phyloP scores from a whole-genome alignment of 495 filamentous ascomycete genomes.

The Annulohypoxylon bovei region DNA sequence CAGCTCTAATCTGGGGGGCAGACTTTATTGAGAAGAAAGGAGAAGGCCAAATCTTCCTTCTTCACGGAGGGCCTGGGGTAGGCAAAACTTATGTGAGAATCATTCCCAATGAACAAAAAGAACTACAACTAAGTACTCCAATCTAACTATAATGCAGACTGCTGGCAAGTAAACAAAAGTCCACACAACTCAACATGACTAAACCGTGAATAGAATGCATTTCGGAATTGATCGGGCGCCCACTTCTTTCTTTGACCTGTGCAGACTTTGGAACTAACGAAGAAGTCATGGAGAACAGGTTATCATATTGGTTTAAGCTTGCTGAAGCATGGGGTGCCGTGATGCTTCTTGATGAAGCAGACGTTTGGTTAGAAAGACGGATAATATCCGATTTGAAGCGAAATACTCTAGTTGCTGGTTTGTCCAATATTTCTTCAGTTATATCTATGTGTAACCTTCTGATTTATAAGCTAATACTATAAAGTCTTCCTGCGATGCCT shows the following conservation, averaged over 20 bases:
- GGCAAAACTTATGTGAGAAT: slow-evolving; percentile 54
- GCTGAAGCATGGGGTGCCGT: slow-evolving; percentile 36
- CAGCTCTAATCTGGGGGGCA: neutral
- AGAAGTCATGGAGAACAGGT: neutral
- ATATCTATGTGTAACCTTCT: too few relatives aligned
- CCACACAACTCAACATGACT: neutral
- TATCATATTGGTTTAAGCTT: neutral
- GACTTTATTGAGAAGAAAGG: slow-evolving; percentile 61
- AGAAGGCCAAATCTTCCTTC: slow-evolving; percentile 59
- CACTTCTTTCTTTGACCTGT: slow-evolving; percentile 32
- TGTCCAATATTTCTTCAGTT: neutral
- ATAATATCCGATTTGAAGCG: neutral
- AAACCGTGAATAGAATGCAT: slow-evolving; percentile 27
- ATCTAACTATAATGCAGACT: slow-evolving; percentile 32
- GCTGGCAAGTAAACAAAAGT: slow-evolving; percentile 32
- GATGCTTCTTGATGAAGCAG: slow-evolving; percentile 52
- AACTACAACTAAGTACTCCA: neutral
- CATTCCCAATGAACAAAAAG: neutral
- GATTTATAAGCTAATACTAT: neutral
- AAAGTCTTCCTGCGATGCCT: slow-evolving; percentile 62
- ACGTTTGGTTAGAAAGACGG: slow-evolving; percentile 42
- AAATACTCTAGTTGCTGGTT: slow-evolving; percentile 10
- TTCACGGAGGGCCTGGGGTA: slow-evolving; percentile 63
- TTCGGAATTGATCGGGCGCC: slow-evolving; percentile 17
- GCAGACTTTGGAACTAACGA: slow-evolving; percentile 33